These are phyloP conservation scores for Puccinellia tenuiflora DNA, from an alignment of 176 grass and related monocot species.

Conservation along the genomic window DNA sequence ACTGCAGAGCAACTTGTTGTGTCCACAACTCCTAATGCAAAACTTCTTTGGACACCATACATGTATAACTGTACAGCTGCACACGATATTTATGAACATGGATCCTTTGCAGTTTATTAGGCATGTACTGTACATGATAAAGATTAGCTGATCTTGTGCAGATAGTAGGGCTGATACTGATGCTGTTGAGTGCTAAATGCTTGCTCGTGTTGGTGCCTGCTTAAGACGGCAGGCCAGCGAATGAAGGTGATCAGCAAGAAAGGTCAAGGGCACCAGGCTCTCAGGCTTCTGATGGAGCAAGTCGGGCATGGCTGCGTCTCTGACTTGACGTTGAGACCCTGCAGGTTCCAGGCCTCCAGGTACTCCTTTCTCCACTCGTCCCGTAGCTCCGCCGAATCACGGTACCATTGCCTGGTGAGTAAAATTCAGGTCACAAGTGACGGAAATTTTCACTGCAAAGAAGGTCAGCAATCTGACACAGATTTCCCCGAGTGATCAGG, in stretches of 20 bases:
- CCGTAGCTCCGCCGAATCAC: slow-evolving; percentile 56
- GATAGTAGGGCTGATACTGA: neutral
- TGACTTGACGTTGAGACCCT: slow-evolving; percentile 31
- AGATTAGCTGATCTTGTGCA: neutral
- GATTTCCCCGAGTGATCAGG: neutral
- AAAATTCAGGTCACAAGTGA: neutral
- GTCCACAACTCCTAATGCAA: neutral
- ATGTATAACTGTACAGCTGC: slow-evolving; percentile 8
- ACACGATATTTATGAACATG: neutral
- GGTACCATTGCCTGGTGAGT: slow-evolving; percentile 73
- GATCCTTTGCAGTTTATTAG: too few species aligned
- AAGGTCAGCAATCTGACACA: too few species aligned
- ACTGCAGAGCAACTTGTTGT: neutral
- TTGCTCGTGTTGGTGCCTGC: neutral
- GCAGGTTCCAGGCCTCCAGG: slow-evolving; percentile 58
- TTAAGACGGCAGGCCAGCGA: neutral
- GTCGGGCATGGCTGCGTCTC: slow-evolving; percentile 41
- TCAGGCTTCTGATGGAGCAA: slow-evolving; percentile 75
- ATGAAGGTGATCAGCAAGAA: neutral
- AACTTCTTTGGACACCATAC: neutral
- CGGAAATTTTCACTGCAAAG: neutral
- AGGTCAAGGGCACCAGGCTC: slow-evolving; percentile 56
- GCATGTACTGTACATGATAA: neutral
- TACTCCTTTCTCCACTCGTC: slow-evolving; percentile 83
- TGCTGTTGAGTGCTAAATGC: neutral